Base-by-base conservation (phyloP, 1,284 basidiomycete species). In the Gomphus bonarii region DNA sequence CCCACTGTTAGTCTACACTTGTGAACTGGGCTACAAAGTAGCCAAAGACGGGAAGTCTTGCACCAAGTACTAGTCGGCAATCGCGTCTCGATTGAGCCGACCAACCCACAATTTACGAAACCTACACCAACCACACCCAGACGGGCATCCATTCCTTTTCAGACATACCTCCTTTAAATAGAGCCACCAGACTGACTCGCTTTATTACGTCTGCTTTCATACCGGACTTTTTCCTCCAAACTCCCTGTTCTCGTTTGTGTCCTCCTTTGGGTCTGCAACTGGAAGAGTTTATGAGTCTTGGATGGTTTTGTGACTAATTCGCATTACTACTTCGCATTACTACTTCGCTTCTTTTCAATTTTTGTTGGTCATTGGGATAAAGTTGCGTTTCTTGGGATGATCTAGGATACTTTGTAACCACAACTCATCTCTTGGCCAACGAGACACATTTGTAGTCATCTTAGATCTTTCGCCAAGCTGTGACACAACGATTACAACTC, bases 31-130 rank as follows among this genome's bases (percentile, higher is more conserved):
- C 56, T 85, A 75, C 73, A 72, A 69, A 59, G 70, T 72, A 22
- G 68, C 74, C 25, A 50, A 57, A 43, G 79, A 84, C 64, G 75
- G 75, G 55, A 75, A 74, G 62, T 69, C 76, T 57, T 88, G 84
- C 69, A 66, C 77, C 53, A 63, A 71, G 49, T 66, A 76, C 54
- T 81, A 72, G 20, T 3, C 42, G n/a, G 20, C 42, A 18, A 44
- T 44, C 42, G 42, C 20, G 10, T 43, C 11, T 20, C 38, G n/a
- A 40, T 2, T 16, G 16, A 40, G 22, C 20, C 2, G 25, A 31
- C n/a, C 16, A 30, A 36, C 31, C 33, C 33, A 14, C 31, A 51
- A 3, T n/a, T 51, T 3, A 51, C 22, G 33, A 51, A 14, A 51
- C 31, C 50, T 16, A 22, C 10, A 38, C 49, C 35, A 14, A 38